Conservation (phyloP, 2,329 filamentous ascomycete genomes). For the Microdochium nivale region DNA sequence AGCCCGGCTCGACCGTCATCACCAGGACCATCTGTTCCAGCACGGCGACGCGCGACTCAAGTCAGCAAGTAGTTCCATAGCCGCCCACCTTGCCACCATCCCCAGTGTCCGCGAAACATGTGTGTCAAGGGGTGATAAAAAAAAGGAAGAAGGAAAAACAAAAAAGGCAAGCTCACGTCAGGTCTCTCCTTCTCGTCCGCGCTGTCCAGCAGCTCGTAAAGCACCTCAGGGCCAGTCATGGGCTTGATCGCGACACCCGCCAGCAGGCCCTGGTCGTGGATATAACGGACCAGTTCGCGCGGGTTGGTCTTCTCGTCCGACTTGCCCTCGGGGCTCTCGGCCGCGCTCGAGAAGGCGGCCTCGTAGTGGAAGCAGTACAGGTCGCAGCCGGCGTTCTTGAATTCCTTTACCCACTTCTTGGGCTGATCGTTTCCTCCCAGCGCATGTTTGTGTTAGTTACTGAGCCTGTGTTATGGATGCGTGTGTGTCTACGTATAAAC, state of each 20-base stretch:
- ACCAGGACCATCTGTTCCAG: slow-evolving; percentile 80
- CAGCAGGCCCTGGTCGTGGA: slow-evolving; percentile 79
- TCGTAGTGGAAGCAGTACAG: slow-evolving; percentile 99
- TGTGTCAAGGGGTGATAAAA: too few species aligned
- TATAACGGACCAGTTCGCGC: slow-evolving; percentile 78
- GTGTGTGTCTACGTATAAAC: too few species aligned
- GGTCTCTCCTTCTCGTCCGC: slow-evolving; percentile 66
- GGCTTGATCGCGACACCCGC: slow-evolving; percentile 96
- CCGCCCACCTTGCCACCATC: too few species aligned
- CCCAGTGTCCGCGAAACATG: too few species aligned
- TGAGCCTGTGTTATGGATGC: too few species aligned
- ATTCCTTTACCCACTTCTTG: slow-evolving; percentile 96
- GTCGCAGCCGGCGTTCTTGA: slow-evolving; percentile 88
- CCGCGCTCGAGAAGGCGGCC: slow-evolving; percentile 81
- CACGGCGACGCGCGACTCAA: background rate
- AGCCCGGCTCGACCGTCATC: slow-evolving; percentile 97
- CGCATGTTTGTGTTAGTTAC: background rate
- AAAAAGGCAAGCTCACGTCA: slow-evolving; percentile 58
- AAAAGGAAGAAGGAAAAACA: background rate
- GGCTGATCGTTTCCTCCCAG: slow-evolving; percentile 45
- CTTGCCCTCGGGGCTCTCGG: slow-evolving; percentile 64
- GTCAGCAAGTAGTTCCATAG: too few species aligned
- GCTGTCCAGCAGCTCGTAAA: slow-evolving; percentile 82
- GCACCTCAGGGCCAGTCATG: slow-evolving; percentile 78
- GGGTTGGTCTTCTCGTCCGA: slow-evolving; percentile 70